Conservation (phyloP, 768 basidiomycete species). For the Gymnopilus dilepis region DNA sequence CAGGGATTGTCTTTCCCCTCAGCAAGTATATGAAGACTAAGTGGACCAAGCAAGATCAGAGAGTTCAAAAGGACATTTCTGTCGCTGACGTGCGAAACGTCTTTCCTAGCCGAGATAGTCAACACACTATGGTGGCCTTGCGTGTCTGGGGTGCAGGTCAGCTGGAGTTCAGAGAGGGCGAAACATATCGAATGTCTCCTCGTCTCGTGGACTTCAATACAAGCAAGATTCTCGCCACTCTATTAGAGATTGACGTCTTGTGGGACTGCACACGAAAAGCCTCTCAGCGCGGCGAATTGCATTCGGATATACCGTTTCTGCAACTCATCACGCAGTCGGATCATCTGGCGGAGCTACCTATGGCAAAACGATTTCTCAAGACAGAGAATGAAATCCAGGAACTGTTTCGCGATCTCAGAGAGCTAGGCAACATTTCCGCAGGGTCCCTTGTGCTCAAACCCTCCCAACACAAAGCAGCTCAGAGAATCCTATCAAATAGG, state of each 20-base stretch:
- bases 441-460: constrained; percentile 47
- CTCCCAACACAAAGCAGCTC: constrained; percentile 51
- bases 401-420: constrained; percentile 42
- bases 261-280: too few relatives aligned
- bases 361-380: constrained; percentile 36
- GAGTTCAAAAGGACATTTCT: constrained; percentile 43
- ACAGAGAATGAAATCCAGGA: constrained; percentile 44
- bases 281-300: constrained; percentile 11
- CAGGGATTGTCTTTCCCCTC: constrained; percentile 49
- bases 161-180: constrained; percentile 35
- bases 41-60: constrained; percentile 44
- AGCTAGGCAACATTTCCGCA: constrained; percentile 40
- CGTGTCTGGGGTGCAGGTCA: constrained; percentile 43
- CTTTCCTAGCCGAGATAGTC: constrained; percentile 29
- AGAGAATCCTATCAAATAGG: constrained; percentile 47
- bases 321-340: constrained; percentile 49
- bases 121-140: constrained; percentile 41
- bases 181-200: constrained; percentile 49
- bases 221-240: constrained; percentile 47
- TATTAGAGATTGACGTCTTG: constrained; percentile 52
- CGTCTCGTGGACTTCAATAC: constrained; percentile 59
- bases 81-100: constrained; percentile 50
- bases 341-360: constrained; percentile 40
- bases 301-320: constrained; percentile 43
- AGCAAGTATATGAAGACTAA: constrained; percentile 39